Evolutionary conservation across 75 land plant species (phyloP).

Genomic region (Azolla pinnata): DNA sequence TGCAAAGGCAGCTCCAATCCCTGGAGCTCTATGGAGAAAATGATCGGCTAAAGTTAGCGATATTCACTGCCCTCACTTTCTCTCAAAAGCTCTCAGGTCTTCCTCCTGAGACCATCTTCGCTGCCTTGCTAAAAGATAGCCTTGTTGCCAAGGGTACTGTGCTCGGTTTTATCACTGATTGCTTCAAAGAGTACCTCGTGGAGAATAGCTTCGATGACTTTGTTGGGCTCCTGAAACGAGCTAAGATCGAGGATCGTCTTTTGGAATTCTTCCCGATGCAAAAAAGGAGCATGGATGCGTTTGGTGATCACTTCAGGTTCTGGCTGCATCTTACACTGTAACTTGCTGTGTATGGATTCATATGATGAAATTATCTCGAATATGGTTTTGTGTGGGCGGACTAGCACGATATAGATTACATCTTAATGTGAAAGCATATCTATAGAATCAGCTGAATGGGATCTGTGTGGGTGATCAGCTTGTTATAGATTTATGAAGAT

Average conservation of each 20-base stretch:
- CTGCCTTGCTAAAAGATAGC: slow-evolving; percentile 83
- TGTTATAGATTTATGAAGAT: too few species aligned
- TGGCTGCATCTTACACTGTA: too few species aligned
- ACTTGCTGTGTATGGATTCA: too few species aligned
- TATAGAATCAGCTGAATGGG: too few species aligned
- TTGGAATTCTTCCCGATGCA: slow-evolving; percentile 77
- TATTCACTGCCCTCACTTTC: slow-evolving; percentile 87
- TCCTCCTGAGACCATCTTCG: slow-evolving; percentile 81
- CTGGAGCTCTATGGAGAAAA: slow-evolving; percentile 85
- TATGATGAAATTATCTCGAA: too few species aligned
- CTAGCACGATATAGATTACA: too few species aligned
- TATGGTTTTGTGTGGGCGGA: too few species aligned
- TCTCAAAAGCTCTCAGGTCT: slow-evolving; percentile 94
- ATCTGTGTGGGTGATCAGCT: too few species aligned
- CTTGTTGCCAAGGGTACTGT: slow-evolving; percentile 88
- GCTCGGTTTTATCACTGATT: slow-evolving; percentile 70
- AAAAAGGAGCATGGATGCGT: slow-evolving; percentile 64
- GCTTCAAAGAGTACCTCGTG: slow-evolving; percentile 76
- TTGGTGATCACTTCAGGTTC: slow-evolving; percentile 88
- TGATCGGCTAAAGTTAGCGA: slow-evolving; percentile 84
- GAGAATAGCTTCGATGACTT: slow-evolving; percentile 90
- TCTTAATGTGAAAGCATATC: too few species aligned
- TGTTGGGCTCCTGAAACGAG: slow-evolving; percentile 71
- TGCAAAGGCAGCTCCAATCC: slow-evolving; percentile 81
- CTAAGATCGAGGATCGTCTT: slow-evolving; percentile 89